These are phyloP conservation scores for Tylopilus subfusipes DNA, from an alignment of 768 basidiomycete genomes.

Conservation along the genomic window DNA sequence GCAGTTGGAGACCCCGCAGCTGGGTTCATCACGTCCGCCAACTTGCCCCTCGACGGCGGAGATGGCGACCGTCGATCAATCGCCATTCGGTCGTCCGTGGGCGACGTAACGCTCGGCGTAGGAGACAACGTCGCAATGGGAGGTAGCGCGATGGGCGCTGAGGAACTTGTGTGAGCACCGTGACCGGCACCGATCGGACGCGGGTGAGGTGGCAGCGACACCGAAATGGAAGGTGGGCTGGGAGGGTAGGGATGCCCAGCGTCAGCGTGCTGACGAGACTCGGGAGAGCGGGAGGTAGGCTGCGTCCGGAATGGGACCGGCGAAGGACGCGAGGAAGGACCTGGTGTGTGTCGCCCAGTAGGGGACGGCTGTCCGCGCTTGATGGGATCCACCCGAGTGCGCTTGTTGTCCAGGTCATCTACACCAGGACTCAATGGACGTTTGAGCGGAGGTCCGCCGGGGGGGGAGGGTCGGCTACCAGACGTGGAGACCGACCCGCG, in stretches of 20 bases:
- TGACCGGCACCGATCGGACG: conserved; percentile 61
- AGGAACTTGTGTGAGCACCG: conserved; percentile 35
- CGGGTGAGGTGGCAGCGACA: conserved; percentile 70
- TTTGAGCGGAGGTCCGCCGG: conserved; percentile 51
- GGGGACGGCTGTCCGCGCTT: conserved; percentile 55
- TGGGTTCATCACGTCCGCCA: conserved; percentile 49
- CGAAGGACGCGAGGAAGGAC: conserved; percentile 61
- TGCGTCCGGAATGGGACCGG: conserved; percentile 74
- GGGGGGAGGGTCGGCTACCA: conserved; percentile 62
- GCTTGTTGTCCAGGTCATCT: conserved; percentile 61
- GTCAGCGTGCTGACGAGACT: conserved; percentile 48
- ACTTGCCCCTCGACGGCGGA: conserved; percentile 50
- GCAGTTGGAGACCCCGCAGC: conserved; percentile 48
- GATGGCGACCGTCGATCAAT: conserved; percentile 43
- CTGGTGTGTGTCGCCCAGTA: conserved; percentile 50
- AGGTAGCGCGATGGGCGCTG: conserved; percentile 53
- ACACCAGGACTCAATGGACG: conserved; percentile 65
- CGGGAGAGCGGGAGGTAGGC: conserved; percentile 65
- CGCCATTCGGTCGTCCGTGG: conserved; percentile 38
- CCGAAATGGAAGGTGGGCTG: conserved; percentile 51
- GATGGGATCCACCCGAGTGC: conserved; percentile 53
- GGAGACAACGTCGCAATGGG: conserved; percentile 70
- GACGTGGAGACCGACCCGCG: conserved; percentile 68
- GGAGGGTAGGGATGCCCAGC: conserved; percentile 38
- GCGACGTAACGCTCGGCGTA: conserved; percentile 53